These are phyloP conservation scores for Leavenworthia alabamica DNA, from an alignment of 345 rosid species.

Conservation along the genomic window DNA sequence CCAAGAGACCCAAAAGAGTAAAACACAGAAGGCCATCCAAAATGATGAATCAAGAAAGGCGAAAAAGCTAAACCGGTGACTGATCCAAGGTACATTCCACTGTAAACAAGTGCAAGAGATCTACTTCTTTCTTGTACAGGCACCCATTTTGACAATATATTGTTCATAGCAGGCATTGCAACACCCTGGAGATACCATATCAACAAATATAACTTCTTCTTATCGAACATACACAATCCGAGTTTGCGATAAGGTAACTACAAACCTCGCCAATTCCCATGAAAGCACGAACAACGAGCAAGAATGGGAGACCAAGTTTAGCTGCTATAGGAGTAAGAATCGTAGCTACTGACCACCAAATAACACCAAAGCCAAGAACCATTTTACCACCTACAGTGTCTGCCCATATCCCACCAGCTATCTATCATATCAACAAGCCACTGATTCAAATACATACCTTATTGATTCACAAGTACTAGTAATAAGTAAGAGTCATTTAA, in stretches of 20 bases:
- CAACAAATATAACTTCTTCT: not conserved
- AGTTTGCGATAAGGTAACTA: too few species aligned
- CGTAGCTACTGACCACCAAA: constrained; percentile 95
- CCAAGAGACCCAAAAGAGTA: constrained; percentile 93
- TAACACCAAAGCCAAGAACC: constrained; percentile 82
- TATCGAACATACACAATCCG: not conserved
- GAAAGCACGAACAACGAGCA: constrained; percentile 79
- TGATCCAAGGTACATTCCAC: constrained; percentile 94
- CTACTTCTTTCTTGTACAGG: constrained; percentile 91
- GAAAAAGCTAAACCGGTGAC: constrained; percentile 95
- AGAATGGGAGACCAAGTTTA: constrained; percentile 74
- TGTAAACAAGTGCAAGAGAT: constrained; percentile 81
- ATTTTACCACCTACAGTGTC: constrained; percentile 83
- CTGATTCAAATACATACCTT: not conserved
- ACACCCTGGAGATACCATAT: constrained; percentile 57
- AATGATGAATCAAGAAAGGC: constrained; percentile 77
- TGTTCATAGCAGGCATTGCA: constrained; percentile 99
- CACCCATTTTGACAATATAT: constrained; percentile 87
- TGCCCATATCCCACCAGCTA: constrained; percentile 97
- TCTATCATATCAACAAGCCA: constrained; percentile 37
- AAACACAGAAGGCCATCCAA: constrained; percentile 95
- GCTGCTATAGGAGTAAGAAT: constrained; percentile 85
- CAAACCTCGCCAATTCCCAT: constrained; percentile 94
- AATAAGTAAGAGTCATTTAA: not conserved
- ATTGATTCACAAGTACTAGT: not conserved